phyloP scores from a whole-genome alignment of 2,329 filamentous ascomycete species.

The Tetracladium maxilliforme region DNA sequence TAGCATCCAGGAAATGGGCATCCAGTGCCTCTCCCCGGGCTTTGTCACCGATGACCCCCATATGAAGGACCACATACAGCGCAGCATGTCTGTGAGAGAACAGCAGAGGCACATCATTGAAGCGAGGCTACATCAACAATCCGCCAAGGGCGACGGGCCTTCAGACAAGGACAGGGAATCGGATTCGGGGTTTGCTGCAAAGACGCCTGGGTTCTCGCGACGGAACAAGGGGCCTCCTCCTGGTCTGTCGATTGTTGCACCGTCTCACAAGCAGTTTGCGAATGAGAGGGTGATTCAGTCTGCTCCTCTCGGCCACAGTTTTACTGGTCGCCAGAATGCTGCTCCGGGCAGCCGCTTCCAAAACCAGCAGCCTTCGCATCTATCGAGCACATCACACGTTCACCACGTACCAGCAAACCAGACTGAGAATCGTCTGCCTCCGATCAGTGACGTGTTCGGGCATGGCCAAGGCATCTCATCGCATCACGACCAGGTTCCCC shows the following conservation, averaged over 20 bases:
- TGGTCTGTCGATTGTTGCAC: conserved; percentile 87
- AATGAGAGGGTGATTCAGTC: conserved; percentile 94
- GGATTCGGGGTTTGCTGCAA: conserved; percentile 33
- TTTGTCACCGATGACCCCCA: conserved; percentile 94
- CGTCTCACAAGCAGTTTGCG: conserved; percentile 81
- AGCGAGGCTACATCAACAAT: conserved; percentile 74
- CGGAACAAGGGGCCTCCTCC: conserved; percentile 79
- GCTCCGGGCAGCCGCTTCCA: conserved; percentile 65
- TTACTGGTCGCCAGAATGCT: conserved; percentile 74
- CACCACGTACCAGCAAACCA: conserved; percentile 80
- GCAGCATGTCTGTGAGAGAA: conserved; percentile 84
- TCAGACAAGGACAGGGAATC: conserved; percentile 38
- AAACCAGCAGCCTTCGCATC: conserved; percentile 66
- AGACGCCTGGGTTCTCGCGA: conserved; percentile 60
- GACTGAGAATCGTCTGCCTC: conserved; percentile 81
- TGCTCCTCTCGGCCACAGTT: conserved; percentile 85
- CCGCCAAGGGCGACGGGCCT: conserved; percentile 59
- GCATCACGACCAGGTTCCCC: conserved; percentile 34
- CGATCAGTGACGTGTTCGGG: conserved; percentile 88
- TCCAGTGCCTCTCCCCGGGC: conserved; percentile 88
- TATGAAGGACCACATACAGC: conserved; percentile 89
- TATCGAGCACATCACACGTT: conserved; percentile 77
- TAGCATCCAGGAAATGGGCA: conserved; percentile 80
- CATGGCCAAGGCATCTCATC: conserved; percentile 54
- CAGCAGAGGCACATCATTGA: conserved; percentile 94